Conservation (phyloP, 257 asterid species). For the Jacaranda mimosifolia region DNA sequence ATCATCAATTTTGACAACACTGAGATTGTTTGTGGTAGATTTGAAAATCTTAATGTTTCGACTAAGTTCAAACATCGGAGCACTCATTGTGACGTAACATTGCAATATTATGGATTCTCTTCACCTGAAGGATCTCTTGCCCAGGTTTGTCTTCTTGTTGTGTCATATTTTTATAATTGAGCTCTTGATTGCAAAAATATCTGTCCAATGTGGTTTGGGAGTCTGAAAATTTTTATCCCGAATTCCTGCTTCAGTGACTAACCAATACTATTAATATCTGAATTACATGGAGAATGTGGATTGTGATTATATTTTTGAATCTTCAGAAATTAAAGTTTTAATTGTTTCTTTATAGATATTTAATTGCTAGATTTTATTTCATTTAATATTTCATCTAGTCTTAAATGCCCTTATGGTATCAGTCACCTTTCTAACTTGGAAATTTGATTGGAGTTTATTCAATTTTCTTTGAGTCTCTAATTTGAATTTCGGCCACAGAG, state of each 20-base stretch:
- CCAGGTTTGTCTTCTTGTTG: conserved; percentile 67
- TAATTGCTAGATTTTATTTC: conserved; percentile 7
- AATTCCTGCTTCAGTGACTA: conserved; percentile 11
- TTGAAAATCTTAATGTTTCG: conserved; percentile 85
- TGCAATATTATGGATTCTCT: conserved; percentile 90
- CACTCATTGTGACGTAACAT: conserved; percentile 80
- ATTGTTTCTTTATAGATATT: not conserved
- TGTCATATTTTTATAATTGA: not conserved
- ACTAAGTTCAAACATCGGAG: conserved; percentile 86
- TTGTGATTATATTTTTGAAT: not conserved
- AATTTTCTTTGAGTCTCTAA: conserved; percentile 35
- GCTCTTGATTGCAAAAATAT: conserved; percentile 5
- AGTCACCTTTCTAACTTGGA: conserved; percentile 19
- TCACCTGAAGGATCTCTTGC: conserved; percentile 99
- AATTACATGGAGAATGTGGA: not conserved
- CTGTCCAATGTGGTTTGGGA: conserved; percentile 8
- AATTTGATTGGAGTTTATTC: conserved; percentile 28
- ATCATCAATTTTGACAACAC: conserved; percentile 70
- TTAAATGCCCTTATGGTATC: not conserved
- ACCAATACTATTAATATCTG: conserved; percentile 10
- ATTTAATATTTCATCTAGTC: not conserved
- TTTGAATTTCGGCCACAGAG: conserved; percentile 65
- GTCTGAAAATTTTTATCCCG: conserved; percentile 9
- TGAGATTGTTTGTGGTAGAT: conserved; percentile 95
- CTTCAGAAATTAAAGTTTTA: not conserved